These are phyloP conservation scores for Scortechinia acanthostroma DNA, from an alignment of 2,329 filamentous ascomycete species.

Conservation along the genomic window DNA sequence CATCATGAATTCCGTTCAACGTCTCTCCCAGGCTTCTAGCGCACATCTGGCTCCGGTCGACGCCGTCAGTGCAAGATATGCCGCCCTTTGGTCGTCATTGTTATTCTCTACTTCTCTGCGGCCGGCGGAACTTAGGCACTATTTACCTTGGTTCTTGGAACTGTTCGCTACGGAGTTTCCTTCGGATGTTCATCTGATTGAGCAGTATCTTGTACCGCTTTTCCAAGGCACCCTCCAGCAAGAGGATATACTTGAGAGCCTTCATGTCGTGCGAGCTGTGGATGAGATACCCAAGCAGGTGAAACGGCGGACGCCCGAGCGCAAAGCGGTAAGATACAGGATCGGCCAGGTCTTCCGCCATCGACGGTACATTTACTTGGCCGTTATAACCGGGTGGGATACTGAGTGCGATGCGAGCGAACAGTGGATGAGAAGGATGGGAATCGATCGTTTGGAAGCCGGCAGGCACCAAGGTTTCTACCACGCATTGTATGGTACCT, in stretches of 20 bases:
- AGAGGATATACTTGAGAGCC: background rate
- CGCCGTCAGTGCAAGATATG: background rate
- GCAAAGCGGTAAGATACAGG: background rate
- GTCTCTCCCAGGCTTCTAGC: background rate
- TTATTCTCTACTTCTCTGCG: background rate
- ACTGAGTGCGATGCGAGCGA: slow-evolving; percentile 2
- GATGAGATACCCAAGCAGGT: background rate
- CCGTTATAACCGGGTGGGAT: slow-evolving; percentile 4
- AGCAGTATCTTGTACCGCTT: slow-evolving; percentile 1
- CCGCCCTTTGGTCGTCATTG: background rate
- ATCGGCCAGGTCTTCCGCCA: slow-evolving; percentile 4
- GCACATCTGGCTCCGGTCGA: background rate
- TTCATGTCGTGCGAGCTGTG: background rate
- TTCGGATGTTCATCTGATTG: background rate
- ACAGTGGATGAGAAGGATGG: slow-evolving; percentile 4
- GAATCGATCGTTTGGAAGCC: slow-evolving; percentile 2
- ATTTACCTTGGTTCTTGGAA: background rate
- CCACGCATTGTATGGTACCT: slow-evolving; percentile 2
- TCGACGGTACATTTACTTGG: slow-evolving; percentile 1
- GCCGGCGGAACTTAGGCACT: background rate
- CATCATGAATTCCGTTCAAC: background rate
- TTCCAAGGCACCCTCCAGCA: background rate
- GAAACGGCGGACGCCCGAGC: background rate
- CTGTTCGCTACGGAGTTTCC: background rate
- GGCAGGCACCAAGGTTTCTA: slow-evolving; percentile 4